These are phyloP conservation scores for Saccharomyces hybrid DNA, from an alignment of 1,139 yeast genomes.

Conservation along the genomic window DNA sequence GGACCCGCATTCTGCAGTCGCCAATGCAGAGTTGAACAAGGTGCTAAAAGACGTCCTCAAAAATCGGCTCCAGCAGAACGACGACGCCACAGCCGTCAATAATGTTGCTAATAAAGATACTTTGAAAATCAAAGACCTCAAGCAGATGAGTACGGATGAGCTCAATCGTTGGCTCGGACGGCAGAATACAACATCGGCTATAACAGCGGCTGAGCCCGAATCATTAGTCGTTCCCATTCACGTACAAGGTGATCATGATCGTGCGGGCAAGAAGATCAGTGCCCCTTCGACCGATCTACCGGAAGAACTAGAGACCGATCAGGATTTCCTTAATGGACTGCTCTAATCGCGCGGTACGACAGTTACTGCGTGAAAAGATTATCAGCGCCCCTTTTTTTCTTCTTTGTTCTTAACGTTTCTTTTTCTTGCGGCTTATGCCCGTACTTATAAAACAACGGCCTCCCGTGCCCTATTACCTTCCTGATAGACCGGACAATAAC, in stretches of 20 bases:
- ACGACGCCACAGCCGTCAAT: constrained; percentile 3
- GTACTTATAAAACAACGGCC: not conserved
- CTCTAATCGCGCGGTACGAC: constrained; percentile 7
- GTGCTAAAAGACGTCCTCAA: constrained; percentile 9
- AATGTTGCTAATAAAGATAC: constrained; percentile 4
- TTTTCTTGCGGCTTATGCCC: not conserved
- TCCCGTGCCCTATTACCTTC: not conserved
- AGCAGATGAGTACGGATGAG: constrained; percentile 2
- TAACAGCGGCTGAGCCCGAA: not conserved
- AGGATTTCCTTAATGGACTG: constrained; percentile 25
- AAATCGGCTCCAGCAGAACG: constrained; percentile 2
- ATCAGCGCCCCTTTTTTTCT: not conserved
- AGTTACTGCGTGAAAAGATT: not conserved
- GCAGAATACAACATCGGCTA: not conserved
- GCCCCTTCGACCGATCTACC: constrained; percentile 14
- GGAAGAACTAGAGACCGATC: constrained; percentile 18
- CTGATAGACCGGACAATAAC: not conserved
- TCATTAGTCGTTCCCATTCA: not conserved
- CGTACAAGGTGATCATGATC: not conserved
- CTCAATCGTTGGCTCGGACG: not conserved
- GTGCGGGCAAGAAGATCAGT: not conserved
- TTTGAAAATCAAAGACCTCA: constrained; percentile 2
- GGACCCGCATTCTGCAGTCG: constrained; percentile 10
- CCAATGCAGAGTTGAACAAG: constrained; percentile 9
- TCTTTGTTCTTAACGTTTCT: not conserved